Evolutionary conservation across 2,329 filamentous ascomycete genomes (phyloP), one percentile per base, ranked within the genome.

Genomic region (Pseudogymnoascus sp.): DNA sequence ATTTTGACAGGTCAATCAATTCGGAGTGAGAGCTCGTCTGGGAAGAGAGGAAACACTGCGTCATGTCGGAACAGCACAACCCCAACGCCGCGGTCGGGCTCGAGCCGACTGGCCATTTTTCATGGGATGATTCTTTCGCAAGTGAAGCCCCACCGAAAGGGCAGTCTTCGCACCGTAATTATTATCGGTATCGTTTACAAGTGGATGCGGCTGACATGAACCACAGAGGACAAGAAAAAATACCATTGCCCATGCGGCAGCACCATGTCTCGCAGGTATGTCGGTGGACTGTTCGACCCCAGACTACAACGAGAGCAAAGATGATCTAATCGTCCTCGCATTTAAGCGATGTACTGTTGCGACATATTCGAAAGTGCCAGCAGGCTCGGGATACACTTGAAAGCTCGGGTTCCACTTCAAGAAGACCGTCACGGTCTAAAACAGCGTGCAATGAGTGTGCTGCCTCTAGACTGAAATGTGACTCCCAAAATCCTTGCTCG

Each of bases 221-320:
- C 44, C 14, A 29, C 44, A 50, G 44, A 26, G 13, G 44, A 50
- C 13, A 50, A 50, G 11, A 50, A 50, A 29, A 50, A 50, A 24
- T 50, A 50, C 14, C 44, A 50, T 50, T 50, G 44, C 44, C 44
- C 44, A 50, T 50, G 44, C 44, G 44, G 44, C 44, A 50, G 44
- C 44, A 29, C 44, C 14, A 50, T 50, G 44, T 50, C 44, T 16
- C 44, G 44, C 29, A 50, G 44, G 44, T 50, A 50, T 29, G 44
- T 29, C 24, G 13, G 7, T 50, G 24, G 44, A 21, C 14, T 16
- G n/a, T 29, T 50, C 8, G 24, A 26, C 29, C 14, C 14, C 44
- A 50, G 14, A 7, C 44, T 29, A 16, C 24, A 10, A 10, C 4
- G 7, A 50, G 44, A 50, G 14, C 24, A 10, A 44, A 50, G 24